Base-by-base conservation (phyloP, 2,329 filamentous ascomycete species). In the Sclerotinia minor region DNA sequence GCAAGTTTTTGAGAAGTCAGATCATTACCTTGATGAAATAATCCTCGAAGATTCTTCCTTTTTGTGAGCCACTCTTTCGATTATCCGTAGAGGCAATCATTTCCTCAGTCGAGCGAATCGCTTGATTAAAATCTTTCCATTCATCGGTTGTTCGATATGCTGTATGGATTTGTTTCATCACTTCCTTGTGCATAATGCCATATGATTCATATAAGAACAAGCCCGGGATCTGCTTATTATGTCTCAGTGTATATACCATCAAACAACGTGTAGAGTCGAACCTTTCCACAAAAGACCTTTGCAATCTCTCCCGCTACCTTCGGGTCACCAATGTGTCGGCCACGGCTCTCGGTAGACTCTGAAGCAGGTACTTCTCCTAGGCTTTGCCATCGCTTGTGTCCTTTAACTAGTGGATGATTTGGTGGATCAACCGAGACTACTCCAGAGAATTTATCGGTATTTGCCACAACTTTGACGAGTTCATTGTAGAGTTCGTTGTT, bases 201-300 rank as follows among this genome's bases (percentile, higher is more conserved):
- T 97, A 99, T 73, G 96, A 92, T 79, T 96, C 91, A 76, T 99
- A 99, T 61, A 90, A 83, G 76, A 91, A 90, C 79, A 98, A 95
- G 0, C 88, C 87, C 69, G 87, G 85, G 80, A 96, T 89, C 92
- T 96, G 71, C 19, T 26, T 38, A 38, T 50, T 26, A 63, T 52
- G 21, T 41, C 44, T 66, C 19, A 66, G n/a, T 17, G 24, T 44
- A 1, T 61, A 41, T 35, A n/a, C 13, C 15, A 49, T 41, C 3
- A 49, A 41, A 7, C 8, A 41, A 6, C 5, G 8, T 35, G 19
- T 6, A 53, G 52, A 53, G 59, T 72, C 44, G 21, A 79, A 86
- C 87, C 80, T 85, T 87, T 73, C 83, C 84, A 13, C 80, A 81
- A 75, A 90, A 90, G 9, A 87, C 78, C 72, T 82, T 85, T 63